Conservation (phyloP, 176 grass and related monocot genomes). For the Paspalum notatum region DNA sequence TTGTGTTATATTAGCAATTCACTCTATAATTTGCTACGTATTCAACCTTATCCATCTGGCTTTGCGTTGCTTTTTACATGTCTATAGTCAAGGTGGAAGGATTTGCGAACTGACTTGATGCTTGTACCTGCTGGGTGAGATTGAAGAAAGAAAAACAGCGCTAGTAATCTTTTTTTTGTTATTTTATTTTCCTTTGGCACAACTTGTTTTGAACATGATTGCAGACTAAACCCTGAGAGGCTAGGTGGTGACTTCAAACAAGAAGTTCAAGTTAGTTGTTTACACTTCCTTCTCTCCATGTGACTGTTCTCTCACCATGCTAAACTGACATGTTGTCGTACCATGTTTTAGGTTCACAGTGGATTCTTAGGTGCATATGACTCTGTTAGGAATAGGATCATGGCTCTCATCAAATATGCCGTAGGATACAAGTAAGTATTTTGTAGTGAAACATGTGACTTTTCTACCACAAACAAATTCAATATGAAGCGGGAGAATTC, state of each 20-base stretch:
- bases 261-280: slow-evolving; percentile 87
- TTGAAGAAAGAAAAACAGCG: slow-evolving; percentile 13
- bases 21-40: slow-evolving; percentile 1
- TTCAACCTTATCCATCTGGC: slow-evolving; percentile 26
- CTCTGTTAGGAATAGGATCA: slow-evolving; percentile 87
- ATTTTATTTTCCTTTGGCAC: slow-evolving; percentile 17
- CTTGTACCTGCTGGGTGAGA: slow-evolving; percentile 83
- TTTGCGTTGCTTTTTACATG: slow-evolving; percentile 32
- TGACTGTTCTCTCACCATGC: slow-evolving; percentile 12
- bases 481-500: slow-evolving; percentile 10
- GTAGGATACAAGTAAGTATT: slow-evolving; percentile 69
- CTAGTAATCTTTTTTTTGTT: background rate
- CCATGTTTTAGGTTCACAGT: slow-evolving; percentile 81
- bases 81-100: slow-evolving; percentile 87
- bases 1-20: slow-evolving; percentile 17
- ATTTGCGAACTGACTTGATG: slow-evolving; percentile 93
- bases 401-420: slow-evolving; percentile 61
- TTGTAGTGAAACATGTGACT: slow-evolving; percentile 10
- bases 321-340: slow-evolving; percentile 40
- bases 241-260: slow-evolving; percentile 82
- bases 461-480: slow-evolving; percentile 21
- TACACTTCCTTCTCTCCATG: slow-evolving; percentile 33
- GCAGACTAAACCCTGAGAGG: slow-evolving; percentile 91
- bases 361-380: slow-evolving; percentile 97
- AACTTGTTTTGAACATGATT: slow-evolving; percentile 48